Conservation (phyloP, 768 basidiomycete species). For the Leccinum variicolor region DNA sequence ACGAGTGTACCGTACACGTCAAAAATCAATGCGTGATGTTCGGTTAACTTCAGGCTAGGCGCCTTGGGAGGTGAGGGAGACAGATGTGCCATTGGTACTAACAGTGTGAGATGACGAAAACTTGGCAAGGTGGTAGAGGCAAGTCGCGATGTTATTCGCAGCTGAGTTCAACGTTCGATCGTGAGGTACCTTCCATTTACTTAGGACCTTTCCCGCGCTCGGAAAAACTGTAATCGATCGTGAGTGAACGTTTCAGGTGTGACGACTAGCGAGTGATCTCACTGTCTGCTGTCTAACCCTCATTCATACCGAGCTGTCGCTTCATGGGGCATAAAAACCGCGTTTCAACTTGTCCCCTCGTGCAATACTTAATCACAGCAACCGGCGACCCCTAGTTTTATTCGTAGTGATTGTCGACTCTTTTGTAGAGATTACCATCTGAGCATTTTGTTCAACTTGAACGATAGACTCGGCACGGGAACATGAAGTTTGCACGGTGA, state of each 20-base stretch:
- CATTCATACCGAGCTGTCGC: not conserved
- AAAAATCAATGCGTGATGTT: conserved; percentile 50
- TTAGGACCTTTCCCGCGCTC: not conserved
- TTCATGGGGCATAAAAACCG: not conserved
- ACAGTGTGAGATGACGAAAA: not conserved
- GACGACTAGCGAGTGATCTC: not conserved
- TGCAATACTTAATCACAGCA: not conserved
- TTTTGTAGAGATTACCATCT: not conserved
- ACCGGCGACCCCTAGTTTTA: not conserved
- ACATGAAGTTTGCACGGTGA: conserved; percentile 63
- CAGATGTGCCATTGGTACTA: conserved; percentile 20
- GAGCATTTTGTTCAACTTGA: not conserved
- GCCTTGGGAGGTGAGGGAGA: conserved; percentile 4
- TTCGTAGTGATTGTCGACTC: not conserved
- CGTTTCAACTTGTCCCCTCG: not conserved
- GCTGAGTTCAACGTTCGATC: not conserved
- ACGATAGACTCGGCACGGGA: not conserved
- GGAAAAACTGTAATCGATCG: not conserved
- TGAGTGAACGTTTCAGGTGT: not conserved
- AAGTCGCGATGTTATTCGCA: not conserved
- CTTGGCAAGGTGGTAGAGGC: not conserved
- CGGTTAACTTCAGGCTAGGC: conserved; percentile 11
- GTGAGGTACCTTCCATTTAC: not conserved
- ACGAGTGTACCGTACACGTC: conserved; percentile 78
- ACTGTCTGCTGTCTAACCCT: not conserved